phyloP scores from a whole-genome alignment of 169 alveolate species.

The Eimeria maxima region DNA sequence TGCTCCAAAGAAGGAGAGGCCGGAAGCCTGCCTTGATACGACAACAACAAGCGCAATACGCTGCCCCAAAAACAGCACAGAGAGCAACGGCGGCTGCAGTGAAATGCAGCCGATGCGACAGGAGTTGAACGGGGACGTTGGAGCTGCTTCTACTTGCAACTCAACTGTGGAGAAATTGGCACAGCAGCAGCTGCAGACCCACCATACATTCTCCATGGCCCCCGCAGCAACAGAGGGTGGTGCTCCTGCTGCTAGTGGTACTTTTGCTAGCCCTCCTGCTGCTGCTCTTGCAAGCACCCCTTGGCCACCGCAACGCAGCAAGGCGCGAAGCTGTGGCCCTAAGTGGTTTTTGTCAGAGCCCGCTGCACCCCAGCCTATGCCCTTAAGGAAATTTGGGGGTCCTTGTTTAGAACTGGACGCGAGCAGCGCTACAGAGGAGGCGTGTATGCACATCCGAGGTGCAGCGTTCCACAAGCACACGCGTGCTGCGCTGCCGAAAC shows the following conservation, averaged over 20 bases:
- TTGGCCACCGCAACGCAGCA: background rate
- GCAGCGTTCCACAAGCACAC: conserved; percentile 6
- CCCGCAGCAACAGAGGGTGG: conserved; percentile 14
- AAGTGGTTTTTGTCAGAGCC: background rate
- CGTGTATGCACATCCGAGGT: background rate
- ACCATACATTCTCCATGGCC: background rate
- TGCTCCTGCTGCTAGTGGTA: conserved; percentile 7
- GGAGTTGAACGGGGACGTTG: background rate
- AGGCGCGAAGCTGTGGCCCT: conserved; percentile 28
- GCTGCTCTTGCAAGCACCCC: conserved; percentile 7
- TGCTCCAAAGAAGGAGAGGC: background rate
- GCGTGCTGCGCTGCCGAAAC: background rate
- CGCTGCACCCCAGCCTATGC: conserved; percentile 65
- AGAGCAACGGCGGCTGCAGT: conserved; percentile 5
- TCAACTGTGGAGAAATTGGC: background rate
- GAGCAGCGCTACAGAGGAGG: conserved; percentile 2
- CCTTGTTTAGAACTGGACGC: background rate
- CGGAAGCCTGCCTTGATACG: background rate
- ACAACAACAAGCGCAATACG: background rate
- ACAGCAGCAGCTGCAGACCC: conserved; percentile 8
- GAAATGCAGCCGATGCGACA: background rate
- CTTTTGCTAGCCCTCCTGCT: conserved; percentile 22
- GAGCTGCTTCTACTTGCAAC: background rate
- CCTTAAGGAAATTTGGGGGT: background rate
- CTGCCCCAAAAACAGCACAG: background rate